phyloP scores from a whole-genome alignment of 1,284 basidiomycete species.

The Sanghuangporus sanghuang region DNA sequence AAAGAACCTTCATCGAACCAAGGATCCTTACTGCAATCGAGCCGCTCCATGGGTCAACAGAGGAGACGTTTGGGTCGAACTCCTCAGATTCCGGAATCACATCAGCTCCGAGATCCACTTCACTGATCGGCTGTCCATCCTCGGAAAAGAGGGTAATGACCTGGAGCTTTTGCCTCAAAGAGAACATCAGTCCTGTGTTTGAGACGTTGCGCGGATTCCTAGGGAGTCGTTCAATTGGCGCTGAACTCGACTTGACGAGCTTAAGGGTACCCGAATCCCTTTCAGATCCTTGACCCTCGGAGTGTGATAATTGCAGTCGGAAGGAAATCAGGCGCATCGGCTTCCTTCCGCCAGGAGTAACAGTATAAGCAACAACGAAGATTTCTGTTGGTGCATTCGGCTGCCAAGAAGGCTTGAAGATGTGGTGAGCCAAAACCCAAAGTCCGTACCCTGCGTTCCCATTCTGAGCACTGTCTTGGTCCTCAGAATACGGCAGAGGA shows the following conservation, averaged over 20 bases:
- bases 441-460: not conserved
- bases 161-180: not conserved
- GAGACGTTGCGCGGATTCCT: slow-evolving; percentile 6
- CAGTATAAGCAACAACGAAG: not conserved
- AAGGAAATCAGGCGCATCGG: not conserved
- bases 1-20: slow-evolving; percentile 1
- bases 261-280: not conserved
- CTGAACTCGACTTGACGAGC: not conserved
- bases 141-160: slow-evolving; percentile 3
- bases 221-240: not conserved
- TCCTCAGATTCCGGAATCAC: not conserved
- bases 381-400: not conserved
- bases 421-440: not conserved
- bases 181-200: slow-evolving; percentile 2
- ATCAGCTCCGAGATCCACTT: not conserved
- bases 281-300: not conserved
- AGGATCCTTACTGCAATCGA: slow-evolving; percentile 1
- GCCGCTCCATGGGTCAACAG: slow-evolving; percentile 11
- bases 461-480: not conserved
- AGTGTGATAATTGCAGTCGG: not conserved
- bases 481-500: not conserved
- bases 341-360: not conserved
- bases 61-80: not conserved
- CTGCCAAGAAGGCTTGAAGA: slow-evolving; percentile 1
- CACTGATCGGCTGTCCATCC: not conserved